Conservation (phyloP, 352 stramenopile genomes). For the Phytopythium oedochilum region DNA sequence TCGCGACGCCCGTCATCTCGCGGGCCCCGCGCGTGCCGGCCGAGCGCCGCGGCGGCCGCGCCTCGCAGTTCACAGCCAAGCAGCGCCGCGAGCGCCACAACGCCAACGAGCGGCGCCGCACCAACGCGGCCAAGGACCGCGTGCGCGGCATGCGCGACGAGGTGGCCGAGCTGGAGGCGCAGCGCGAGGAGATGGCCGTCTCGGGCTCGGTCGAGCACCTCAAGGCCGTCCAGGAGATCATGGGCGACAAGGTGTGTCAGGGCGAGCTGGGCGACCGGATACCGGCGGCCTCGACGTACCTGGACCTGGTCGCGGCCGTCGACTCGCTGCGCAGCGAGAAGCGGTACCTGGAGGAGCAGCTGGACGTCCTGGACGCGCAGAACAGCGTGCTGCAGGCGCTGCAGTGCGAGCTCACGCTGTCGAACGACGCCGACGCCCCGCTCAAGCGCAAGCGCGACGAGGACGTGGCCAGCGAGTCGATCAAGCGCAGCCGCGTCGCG, state of each 20-base stretch:
- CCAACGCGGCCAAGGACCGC: constrained; percentile 36
- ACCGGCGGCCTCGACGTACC: constrained; percentile 23
- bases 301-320: constrained; percentile 23
- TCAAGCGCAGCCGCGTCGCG: background rate
- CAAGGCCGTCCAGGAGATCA: constrained; percentile 12
- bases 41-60: constrained; percentile 17
- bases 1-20: constrained; percentile 10
- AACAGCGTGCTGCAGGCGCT: constrained; percentile 37
- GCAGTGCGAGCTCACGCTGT: constrained; percentile 26
- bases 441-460: constrained; percentile 30
- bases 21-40: background rate
- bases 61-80: constrained; percentile 37
- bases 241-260: constrained; percentile 13
- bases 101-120: constrained; percentile 36
- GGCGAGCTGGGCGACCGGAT: constrained; percentile 15
- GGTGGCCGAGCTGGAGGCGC: constrained; percentile 17
- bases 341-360: constrained; percentile 32
- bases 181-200: constrained; percentile 15
- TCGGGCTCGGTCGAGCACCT: constrained; percentile 19
- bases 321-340: constrained; percentile 34
- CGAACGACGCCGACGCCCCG: constrained; percentile 10
- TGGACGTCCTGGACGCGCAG: constrained; percentile 38
- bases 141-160: constrained; percentile 34
- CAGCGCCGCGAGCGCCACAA: constrained; percentile 41
- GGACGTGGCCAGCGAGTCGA: background rate